Evolutionary conservation across 176 grass and related monocot genomes (phyloP), one percentile per base, ranked within the genome.

Genomic region (Eragrostis curvula): DNA sequence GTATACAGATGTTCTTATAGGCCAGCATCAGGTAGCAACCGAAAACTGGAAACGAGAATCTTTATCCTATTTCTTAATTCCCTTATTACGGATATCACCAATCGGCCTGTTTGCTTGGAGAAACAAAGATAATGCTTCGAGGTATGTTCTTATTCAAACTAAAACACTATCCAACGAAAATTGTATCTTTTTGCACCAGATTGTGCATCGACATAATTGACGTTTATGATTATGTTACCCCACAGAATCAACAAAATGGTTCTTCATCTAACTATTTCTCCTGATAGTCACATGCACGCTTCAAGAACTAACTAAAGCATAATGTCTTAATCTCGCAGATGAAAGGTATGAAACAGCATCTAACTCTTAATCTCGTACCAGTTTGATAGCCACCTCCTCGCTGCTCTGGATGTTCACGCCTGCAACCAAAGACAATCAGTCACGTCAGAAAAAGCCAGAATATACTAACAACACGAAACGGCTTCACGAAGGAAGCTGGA

Each of bases 391-490:
- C 53, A 81, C 91, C 48, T 89, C 87, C 85, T 85, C 87, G 67
- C 83, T 78, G 56, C 41, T 87, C 68, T 94, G 94, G 69, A 85
- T 69, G 56, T 89, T 91, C 52, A 89, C 74, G 71, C 91, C 89
- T 86, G 84, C 52, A 83, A 68, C 30, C 57, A 70, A 71, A 65
- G 28, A 41, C 23, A 74, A 59, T 23, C 28, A 27, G 73, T 9
- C 51, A 57, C 66, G 61, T 64, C 71, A 87, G 18, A 73, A 74
- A 40, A 52, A 25, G 42, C 5, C 18, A 17, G 21, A 62, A 73
- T 7, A 73, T 7, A 28, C 39, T 16, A 14, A 49, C 30, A 66
- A 74, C 6, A 59, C 50, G 42, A 66, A 71, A 64, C 56, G 45
- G 69, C 23, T 6, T 77, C 3, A 23, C 32, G 36, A 13, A 53